These are phyloP conservation scores for Sugiyamaella smithiae DNA, from an alignment of 805 yeast species.

Conservation along the genomic window DNA sequence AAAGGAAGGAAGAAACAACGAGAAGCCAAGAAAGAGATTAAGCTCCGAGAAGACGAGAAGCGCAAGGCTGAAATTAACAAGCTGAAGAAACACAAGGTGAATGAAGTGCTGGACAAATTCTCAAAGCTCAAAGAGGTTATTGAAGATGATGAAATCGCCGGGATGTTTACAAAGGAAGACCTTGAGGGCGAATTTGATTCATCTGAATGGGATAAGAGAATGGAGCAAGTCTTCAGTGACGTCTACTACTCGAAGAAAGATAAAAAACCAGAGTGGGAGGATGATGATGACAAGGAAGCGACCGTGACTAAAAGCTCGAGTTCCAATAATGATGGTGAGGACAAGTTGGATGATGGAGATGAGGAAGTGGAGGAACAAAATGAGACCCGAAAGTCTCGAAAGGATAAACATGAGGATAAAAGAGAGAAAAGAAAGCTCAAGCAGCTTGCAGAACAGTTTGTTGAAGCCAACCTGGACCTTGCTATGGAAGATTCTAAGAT, in stretches of 20 bases:
- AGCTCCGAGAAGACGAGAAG: constrained; percentile 49
- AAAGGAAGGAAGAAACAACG: constrained; percentile 79
- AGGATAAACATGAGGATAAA: constrained; percentile 58
- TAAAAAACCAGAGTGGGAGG: constrained; percentile 66
- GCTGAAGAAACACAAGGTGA: constrained; percentile 72
- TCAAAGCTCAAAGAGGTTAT: constrained; percentile 63
- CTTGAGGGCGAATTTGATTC: constrained; percentile 86
- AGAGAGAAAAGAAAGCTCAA: constrained; percentile 60
- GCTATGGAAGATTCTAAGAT: constrained; percentile 38
- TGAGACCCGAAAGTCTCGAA: constrained; percentile 27
- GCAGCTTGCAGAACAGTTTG: constrained; percentile 70
- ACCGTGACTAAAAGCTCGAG: no score
- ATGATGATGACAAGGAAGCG: no score
- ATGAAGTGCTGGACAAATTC: constrained; percentile 70
- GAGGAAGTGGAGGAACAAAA: constrained; percentile 32
- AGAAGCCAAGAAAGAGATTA: constrained; percentile 60
- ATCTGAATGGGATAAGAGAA: constrained; percentile 84
- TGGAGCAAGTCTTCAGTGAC: constrained; percentile 83
- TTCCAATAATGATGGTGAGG: no score
- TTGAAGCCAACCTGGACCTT: constrained; percentile 67
- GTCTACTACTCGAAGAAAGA: constrained; percentile 61
- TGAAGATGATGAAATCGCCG: constrained; percentile 60
- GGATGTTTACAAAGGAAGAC: constrained; percentile 69
- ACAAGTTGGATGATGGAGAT: no score
- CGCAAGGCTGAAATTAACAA: constrained; percentile 61